These are phyloP conservation scores for Fusarium concolor DNA, from an alignment of 2,329 filamentous ascomycete genomes.

Conservation along the genomic window DNA sequence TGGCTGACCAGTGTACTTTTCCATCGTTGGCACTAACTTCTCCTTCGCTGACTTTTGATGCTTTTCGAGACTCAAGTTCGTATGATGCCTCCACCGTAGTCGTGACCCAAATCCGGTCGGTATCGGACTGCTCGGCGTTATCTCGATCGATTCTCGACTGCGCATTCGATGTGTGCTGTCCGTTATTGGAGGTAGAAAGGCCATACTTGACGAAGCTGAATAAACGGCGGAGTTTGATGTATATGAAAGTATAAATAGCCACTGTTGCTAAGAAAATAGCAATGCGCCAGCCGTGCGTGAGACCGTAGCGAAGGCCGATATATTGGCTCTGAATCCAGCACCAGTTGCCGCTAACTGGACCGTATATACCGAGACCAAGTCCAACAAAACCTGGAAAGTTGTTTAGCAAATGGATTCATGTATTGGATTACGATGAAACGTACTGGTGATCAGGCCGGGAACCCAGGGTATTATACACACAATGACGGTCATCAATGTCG, in stretches of 20 bases:
- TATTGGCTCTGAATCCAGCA: background rate
- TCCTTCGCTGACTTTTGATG: background rate
- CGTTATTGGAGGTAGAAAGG: background rate
- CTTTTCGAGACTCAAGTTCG: background rate
- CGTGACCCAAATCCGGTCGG: background rate
- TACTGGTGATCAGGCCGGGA: background rate
- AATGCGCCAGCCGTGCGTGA: conserved; percentile 2
- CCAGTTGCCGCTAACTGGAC: background rate
- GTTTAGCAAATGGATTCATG: too few species aligned
- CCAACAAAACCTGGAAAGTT: background rate
- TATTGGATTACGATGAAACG: background rate
- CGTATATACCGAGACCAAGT: background rate
- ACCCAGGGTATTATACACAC: background rate
- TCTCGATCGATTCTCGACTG: background rate
- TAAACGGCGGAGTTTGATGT: background rate
- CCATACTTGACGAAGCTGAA: background rate
- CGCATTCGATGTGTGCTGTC: background rate
- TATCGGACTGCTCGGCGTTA: background rate
- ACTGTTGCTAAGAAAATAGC: conserved; percentile 1
- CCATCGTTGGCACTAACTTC: background rate
- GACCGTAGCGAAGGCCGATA: background rate
- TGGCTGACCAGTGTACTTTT: background rate
- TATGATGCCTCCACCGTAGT: background rate
- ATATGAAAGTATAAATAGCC: background rate
- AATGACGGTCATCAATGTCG: background rate